Evolutionary conservation across 257 asterid genomes (phyloP), one percentile per base, ranked within the genome.

Genomic region (Knoxia roxburghii): DNA sequence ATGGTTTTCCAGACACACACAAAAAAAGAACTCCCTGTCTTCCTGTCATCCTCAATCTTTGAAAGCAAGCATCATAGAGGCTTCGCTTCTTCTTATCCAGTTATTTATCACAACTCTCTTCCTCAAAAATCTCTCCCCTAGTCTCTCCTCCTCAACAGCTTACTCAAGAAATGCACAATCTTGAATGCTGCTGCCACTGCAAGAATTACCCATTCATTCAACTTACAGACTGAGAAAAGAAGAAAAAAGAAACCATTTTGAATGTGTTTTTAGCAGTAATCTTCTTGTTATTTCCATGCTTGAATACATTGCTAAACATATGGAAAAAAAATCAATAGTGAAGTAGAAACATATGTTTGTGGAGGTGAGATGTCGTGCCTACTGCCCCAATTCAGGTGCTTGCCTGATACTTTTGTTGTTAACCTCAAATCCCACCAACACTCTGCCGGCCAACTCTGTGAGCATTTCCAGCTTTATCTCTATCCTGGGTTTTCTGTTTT

Each of bases 371-470:
- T 93, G 97, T 84, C 97, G 76, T 90, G 95, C 78, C 72, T 93
- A 72, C 75, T 93, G 95, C 96, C 97, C 37, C 97, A 93, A 69
- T 93, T 93, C 88, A 85, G 80, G 85, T 87, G 95, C 76, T 85
- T 83, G 79, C 97, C 95, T 20, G 97, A 90, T 61, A 81, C 94
- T 67, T 85, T 88, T 72, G 85, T 87, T 62, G 80, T 79, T 52
- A 79, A 80, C 79, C 82, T 84, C 73, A 90, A 82, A 81, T 75
- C 82, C 46, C 91, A 82, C 59, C 77, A 69, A 56, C 84, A 83
- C 64, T 69, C 76, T 63, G 70, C 81, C 68, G 30, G 71, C 45
- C 81, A 80, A 37, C 77, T 75, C 49, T 72, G 95, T 86, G 65
- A 85, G 85, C 75, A 51, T 37, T 37, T 9, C 13, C 11, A 14